These are phyloP conservation scores for Clarkia xantiana DNA, from an alignment of 345 rosid genomes.

Conservation along the genomic window DNA sequence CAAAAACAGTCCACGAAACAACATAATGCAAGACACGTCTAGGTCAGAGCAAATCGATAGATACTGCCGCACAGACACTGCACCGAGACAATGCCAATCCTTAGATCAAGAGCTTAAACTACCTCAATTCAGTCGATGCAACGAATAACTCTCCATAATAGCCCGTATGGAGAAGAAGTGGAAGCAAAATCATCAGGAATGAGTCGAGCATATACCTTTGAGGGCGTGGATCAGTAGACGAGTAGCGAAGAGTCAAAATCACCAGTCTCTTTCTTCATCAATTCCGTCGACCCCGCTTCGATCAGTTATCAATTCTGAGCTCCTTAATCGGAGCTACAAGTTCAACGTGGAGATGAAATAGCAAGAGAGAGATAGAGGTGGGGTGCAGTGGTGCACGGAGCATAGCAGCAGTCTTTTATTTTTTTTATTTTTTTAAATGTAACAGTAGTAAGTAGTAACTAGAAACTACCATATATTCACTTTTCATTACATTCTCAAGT, in stretches of 20 bases:
- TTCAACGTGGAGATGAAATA: slow-evolving; percentile 5
- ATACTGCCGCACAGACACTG: not conserved
- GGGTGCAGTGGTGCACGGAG: not conserved
- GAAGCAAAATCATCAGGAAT: too few relatives aligned
- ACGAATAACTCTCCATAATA: not conserved
- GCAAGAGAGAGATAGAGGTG: not conserved
- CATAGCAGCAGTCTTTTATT: not conserved
- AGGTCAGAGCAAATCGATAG: not conserved
- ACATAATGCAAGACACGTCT: not conserved
- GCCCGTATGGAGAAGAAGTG: not conserved
- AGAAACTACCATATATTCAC: too few relatives aligned
- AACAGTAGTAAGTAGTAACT: too few relatives aligned
- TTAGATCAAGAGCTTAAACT: slow-evolving; percentile 10
- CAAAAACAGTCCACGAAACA: not conserved
- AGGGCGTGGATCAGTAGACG: not conserved
- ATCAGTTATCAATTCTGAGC: not conserved
- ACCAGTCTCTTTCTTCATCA: not conserved
- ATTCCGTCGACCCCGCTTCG: too few relatives aligned
- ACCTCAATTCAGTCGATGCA: slow-evolving; percentile 9
- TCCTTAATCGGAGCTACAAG: not conserved
- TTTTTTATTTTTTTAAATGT: too few relatives aligned
- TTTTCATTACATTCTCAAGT: too few relatives aligned
- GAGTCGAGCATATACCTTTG: not conserved
- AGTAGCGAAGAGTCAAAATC: not conserved
- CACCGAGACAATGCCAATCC: slow-evolving; percentile 7